Percentiles rank a stretch among this genome's conserved stretches.
Evolutionary conservation across 495 filamentous ascomycete genomes (phyloP).

Genomic region (Xylona heveae): DNA sequence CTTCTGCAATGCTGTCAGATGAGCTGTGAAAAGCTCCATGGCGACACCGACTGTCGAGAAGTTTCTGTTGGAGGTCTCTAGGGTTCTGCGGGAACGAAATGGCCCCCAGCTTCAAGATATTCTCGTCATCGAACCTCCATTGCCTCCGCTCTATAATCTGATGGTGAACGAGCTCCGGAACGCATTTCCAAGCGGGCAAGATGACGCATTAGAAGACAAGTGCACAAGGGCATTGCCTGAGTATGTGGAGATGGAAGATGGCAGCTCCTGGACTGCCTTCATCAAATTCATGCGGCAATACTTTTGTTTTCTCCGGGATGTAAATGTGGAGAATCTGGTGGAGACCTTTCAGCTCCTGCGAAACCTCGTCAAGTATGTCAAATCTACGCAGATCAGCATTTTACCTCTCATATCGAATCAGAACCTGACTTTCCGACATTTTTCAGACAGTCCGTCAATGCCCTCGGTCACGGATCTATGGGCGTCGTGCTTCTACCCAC

Average conservation of each 20-base stretch:
- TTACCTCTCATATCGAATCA: neutral
- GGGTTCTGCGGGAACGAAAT: constrained; percentile 30
- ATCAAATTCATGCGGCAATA: constrained; percentile 59
- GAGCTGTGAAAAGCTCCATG: no score
- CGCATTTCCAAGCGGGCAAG: constrained; percentile 25
- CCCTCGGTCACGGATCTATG: constrained; percentile 54
- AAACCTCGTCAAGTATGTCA: constrained; percentile 42
- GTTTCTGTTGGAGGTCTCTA: constrained; percentile 31
- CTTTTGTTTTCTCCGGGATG: constrained; percentile 55
- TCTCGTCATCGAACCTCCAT: constrained; percentile 41
- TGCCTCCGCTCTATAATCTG: constrained; percentile 39
- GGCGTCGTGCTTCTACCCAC: constrained; percentile 61
- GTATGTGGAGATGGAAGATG: constrained; percentile 28
- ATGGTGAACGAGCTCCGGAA: constrained; percentile 44
- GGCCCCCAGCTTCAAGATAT: constrained; percentile 31
- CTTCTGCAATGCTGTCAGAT: no score
- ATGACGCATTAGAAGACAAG: constrained; percentile 33
- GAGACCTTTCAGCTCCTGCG: constrained; percentile 55
- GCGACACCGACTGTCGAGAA: constrained; percentile 27
- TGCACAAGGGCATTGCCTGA: constrained; percentile 33
- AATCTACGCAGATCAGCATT: neutral
- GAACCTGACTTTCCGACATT: constrained; percentile 2
- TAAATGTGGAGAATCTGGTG: constrained; percentile 51
- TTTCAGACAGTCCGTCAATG: constrained; percentile 52
- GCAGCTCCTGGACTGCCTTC: constrained; percentile 53